phyloP scores from a whole-genome alignment of 108 stramenopile genomes.

The Epithemia pelagica region DNA sequence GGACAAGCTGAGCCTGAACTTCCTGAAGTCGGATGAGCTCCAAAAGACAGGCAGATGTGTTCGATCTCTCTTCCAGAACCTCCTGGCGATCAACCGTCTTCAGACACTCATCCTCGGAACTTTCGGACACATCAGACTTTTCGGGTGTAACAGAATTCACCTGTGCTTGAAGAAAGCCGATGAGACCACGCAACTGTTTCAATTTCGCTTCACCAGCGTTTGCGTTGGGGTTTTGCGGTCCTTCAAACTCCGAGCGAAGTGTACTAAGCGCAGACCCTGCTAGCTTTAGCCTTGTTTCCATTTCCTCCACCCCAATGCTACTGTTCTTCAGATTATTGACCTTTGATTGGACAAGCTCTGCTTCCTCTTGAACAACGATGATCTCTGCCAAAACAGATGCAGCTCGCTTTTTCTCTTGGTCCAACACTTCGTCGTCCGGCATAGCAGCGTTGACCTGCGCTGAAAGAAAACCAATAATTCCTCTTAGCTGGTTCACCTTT shows the following conservation, averaged over 20 bases:
- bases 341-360: not conserved
- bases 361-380: not conserved
- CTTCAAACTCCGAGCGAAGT: not conserved
- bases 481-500: too few relatives aligned
- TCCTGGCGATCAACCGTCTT: not conserved
- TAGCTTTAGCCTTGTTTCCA: not conserved
- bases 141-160: not conserved
- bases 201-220: not conserved
- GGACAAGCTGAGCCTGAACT: not conserved
- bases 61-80: not conserved
- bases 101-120: not conserved
- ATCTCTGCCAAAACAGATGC: not conserved
- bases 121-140: not conserved
- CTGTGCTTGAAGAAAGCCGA: not conserved
- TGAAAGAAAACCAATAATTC: too few relatives aligned
- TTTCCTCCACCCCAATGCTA: not conserved
- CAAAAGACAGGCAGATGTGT: not conserved
- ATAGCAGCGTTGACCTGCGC: too few relatives aligned
- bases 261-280: not conserved
- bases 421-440: too few relatives aligned
- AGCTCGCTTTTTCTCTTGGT: too few relatives aligned
- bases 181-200: not conserved
- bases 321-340: not conserved
- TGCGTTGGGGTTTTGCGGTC: not conserved
- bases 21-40: not conserved